Evolutionary conservation across 257 asterid genomes (phyloP).

Genomic region (Lycium ferocissimum): DNA sequence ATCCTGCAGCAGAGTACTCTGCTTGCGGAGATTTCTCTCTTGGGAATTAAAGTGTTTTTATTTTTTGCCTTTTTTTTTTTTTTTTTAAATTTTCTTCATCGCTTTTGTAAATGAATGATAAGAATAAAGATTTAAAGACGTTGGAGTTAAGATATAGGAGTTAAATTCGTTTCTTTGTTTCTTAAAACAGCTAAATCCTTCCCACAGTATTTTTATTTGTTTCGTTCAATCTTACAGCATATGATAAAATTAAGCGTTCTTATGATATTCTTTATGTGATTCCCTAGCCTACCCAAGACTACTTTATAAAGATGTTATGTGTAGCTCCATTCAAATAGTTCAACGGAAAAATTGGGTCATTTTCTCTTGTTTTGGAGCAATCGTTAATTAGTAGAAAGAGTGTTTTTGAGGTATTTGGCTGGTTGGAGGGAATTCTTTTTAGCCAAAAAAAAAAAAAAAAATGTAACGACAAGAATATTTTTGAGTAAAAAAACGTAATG

Average conservation of each 20-base stretch:
- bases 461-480: too few species aligned
- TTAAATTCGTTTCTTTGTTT: background rate
- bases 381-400: too few species aligned
- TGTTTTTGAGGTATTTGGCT: too few species aligned
- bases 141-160: background rate
- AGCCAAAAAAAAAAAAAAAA: too few species aligned
- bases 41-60: background rate
- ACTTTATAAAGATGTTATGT: too few species aligned
- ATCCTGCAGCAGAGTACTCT: conserved; percentile 16
- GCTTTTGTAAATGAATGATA: background rate
- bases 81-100: too few species aligned
- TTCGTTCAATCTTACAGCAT: background rate
- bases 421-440: too few species aligned
- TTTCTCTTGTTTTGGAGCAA: too few species aligned
- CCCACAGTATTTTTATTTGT: background rate
- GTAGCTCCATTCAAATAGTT: too few species aligned
- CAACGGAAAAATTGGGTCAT: too few species aligned
- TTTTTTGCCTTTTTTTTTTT: too few species aligned
- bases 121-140: background rate
- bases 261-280: background rate
- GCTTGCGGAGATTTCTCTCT: conserved; percentile 19
- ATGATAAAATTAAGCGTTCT: background rate
- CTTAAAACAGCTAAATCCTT: background rate
- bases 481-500: too few species aligned
- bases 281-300: background rate